These are phyloP conservation scores for Wallemia mellicola DNA, from an alignment of 1,284 basidiomycete species.

Conservation along the genomic window DNA sequence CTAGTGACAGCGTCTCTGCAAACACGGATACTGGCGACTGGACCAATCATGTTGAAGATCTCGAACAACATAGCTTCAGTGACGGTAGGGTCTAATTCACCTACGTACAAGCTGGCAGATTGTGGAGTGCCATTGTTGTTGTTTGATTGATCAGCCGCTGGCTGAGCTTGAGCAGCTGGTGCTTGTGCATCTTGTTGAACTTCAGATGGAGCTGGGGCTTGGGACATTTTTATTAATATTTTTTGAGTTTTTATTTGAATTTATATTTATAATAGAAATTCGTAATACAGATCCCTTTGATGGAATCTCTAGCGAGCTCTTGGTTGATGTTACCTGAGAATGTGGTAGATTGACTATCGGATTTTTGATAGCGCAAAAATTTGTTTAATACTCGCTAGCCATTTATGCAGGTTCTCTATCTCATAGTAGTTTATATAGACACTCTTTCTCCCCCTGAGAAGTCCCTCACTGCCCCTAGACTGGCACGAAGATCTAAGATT, in stretches of 20 bases:
- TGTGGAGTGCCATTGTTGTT: constrained; percentile 31
- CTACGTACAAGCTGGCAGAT: constrained; percentile 88
- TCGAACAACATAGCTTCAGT: constrained; percentile 99
- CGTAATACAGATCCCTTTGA: background rate
- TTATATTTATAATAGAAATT: constrained; percentile 1
- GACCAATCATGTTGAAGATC: constrained; percentile 99
- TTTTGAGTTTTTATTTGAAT: constrained; percentile 1
- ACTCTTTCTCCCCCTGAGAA: background rate
- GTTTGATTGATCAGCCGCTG: constrained; percentile 22
- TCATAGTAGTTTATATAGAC: background rate
- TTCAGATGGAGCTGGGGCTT: background rate
- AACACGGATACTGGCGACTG: constrained; percentile 94
- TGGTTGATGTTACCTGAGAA: background rate
- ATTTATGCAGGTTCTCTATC: background rate
- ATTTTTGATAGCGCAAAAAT: background rate
- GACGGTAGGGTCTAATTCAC: constrained; percentile 89
- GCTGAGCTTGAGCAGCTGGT: constrained; percentile 19
- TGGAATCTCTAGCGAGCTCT: background rate
- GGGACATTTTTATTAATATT: constrained; percentile 1
- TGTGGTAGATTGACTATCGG: background rate
- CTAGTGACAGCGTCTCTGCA: constrained; percentile 99
- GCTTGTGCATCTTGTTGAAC: constrained; percentile 3
- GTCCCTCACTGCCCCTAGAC: background rate
- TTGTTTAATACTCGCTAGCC: background rate
- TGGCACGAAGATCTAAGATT: background rate